phyloP scores from a whole-genome alignment of 2,329 filamentous ascomycete genomes.

The Trichocomaceae sp. region DNA sequence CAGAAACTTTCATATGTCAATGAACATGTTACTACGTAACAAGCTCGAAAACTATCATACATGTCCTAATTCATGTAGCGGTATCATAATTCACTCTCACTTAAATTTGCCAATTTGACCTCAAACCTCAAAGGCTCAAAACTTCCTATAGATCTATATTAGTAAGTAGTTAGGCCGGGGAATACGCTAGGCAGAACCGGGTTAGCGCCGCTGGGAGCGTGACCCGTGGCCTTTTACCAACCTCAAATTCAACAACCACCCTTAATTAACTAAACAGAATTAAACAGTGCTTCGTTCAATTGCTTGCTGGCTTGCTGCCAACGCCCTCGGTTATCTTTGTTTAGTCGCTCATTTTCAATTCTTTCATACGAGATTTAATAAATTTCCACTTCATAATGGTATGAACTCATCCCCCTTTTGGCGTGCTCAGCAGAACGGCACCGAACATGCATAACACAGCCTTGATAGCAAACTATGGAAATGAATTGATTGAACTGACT shows the following conservation, averaged over 20 bases:
- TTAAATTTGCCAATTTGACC: too few relatives aligned
- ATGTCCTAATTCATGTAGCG: too few relatives aligned
- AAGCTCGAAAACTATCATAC: too few relatives aligned
- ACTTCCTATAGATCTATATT: too few relatives aligned
- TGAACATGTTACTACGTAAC: too few relatives aligned
- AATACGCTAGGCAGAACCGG: background rate
- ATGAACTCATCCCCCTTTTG: background rate
- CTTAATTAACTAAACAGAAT: too few relatives aligned
- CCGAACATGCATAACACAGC: too few relatives aligned
- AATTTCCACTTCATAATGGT: conserved; percentile 10
- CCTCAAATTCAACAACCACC: conserved; percentile 8
- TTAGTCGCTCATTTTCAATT: conserved; percentile 8
- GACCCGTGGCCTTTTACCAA: conserved; percentile 14
- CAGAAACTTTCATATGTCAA: too few relatives aligned
- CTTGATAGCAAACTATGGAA: too few relatives aligned
- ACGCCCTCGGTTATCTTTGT: background rate
- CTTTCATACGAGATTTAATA: background rate
- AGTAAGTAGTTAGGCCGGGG: background rate
- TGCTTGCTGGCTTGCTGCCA: background rate
- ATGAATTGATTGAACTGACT: background rate
- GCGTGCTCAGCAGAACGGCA: background rate
- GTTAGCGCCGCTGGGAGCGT: conserved; percentile 10
- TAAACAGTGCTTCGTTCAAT: background rate
- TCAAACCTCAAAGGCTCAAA: too few relatives aligned
- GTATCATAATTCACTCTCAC: too few relatives aligned